These are phyloP conservation scores for Auricularia sp. DNA, from an alignment of 768 basidiomycete genomes.

Conservation along the genomic window DNA sequence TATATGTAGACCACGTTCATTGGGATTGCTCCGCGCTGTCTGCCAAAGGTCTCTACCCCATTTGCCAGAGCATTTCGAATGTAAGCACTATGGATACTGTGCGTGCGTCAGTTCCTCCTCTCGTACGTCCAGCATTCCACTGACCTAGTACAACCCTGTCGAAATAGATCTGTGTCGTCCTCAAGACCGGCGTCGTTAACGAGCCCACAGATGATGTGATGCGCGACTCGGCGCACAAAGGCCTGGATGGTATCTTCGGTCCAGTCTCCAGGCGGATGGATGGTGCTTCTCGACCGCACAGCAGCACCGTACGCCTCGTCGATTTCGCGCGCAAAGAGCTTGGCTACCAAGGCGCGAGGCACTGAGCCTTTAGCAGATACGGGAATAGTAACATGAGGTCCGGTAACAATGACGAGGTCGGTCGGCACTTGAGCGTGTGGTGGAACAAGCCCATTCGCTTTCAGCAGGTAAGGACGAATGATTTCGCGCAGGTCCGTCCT, in stretches of 20 bases:
- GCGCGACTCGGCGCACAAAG: background rate
- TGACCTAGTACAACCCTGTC: background rate
- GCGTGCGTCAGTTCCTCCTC: background rate
- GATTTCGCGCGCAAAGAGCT: background rate
- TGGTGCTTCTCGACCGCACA: background rate
- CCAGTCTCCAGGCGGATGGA: background rate
- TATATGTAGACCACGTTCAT: background rate
- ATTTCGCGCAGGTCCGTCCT: background rate
- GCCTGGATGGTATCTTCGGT: background rate
- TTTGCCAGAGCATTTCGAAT: background rate
- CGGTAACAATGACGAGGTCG: background rate
- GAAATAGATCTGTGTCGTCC: background rate
- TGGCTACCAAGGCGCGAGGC: background rate
- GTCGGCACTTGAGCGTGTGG: background rate
- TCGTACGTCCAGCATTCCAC: background rate
- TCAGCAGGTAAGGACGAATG: background rate
- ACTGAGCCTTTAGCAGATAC: background rate
- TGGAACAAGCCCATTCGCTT: background rate
- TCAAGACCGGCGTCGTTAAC: background rate
- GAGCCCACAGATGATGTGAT: background rate
- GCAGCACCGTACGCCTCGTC: background rate
- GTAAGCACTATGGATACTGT: background rate
- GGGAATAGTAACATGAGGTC: background rate
- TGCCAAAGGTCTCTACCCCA: background rate
- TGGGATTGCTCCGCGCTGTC: background rate